Evolutionary conservation across 176 grass and related monocot genomes (phyloP).

Genomic region (Avena insularis): DNA sequence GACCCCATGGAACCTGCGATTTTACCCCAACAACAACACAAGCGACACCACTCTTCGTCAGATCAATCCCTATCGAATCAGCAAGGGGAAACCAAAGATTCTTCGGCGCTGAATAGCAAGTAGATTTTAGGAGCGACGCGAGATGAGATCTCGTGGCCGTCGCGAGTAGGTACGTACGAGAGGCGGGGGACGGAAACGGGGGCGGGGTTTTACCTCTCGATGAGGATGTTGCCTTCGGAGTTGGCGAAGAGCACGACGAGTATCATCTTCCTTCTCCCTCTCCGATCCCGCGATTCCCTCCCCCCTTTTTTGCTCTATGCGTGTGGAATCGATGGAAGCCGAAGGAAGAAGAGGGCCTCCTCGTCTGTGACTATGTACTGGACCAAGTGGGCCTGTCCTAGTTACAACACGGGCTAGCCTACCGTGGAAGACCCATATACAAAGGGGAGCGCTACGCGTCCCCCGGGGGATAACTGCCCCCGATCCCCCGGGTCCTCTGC

Average conservation of each 20-base stretch:
- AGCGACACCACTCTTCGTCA: no score
- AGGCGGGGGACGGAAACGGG: no score
- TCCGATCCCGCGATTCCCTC: neutral
- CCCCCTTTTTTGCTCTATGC: neutral
- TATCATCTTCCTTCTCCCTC: constrained; percentile 48
- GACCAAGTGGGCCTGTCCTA: no score
- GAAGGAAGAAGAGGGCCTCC: neutral
- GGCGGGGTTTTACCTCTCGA: constrained; percentile 47
- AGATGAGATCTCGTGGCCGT: neutral
- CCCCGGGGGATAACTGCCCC: no score
- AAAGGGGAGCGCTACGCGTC: no score
- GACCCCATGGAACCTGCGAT: constrained; percentile 85
- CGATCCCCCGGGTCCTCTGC: no score
- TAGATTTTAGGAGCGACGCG: constrained; percentile 35
- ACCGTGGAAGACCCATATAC: no score
- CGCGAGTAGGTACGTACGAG: no score
- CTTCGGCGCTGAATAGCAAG: neutral
- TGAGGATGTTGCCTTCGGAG: constrained; percentile 78
- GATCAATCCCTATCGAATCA: no score
- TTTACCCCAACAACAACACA: neutral
- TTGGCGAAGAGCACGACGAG: constrained; percentile 79
- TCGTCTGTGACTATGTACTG: no score
- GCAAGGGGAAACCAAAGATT: neutral
- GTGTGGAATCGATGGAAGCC: neutral
- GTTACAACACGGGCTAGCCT: no score